Conservation (phyloP, 306 rosid species). For the Rubus idaeus region DNA sequence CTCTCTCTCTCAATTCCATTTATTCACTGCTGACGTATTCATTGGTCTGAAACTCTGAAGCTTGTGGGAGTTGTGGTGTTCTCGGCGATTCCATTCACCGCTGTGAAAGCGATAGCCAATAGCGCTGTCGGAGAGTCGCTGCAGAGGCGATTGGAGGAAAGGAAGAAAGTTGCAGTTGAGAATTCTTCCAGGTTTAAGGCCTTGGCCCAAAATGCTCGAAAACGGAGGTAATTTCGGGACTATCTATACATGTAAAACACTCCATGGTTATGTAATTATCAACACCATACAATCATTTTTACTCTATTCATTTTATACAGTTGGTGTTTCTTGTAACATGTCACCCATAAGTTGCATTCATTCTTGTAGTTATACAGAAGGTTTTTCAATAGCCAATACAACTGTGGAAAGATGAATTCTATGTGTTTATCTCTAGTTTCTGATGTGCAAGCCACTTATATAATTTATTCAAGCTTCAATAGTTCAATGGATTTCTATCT, state of each 20-base stretch:
- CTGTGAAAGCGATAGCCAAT: conserved; percentile 83
- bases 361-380: background rate
- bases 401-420: background rate
- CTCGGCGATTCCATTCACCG: conserved; percentile 91
- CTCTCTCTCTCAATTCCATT: background rate
- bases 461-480: background rate
- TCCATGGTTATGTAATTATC: background rate
- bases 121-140: conserved; percentile 87
- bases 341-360: background rate
- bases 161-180: conserved; percentile 45
- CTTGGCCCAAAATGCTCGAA: conserved; percentile 52
- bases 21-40: background rate
- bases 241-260: background rate
- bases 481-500: background rate
- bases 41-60: conserved; percentile 30
- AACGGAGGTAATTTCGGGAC: conserved; percentile 60
- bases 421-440: background rate
- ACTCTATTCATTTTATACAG: background rate
- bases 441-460: background rate
- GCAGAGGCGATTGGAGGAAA: conserved; percentile 58
- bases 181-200: conserved; percentile 62
- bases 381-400: background rate
- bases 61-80: conserved; percentile 82
- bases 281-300: background rate
- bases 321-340: background rate